These are phyloP conservation scores for Coemansia sp. DNA, from an alignment of 371 early-diverging fungal species.

Conservation along the genomic window DNA sequence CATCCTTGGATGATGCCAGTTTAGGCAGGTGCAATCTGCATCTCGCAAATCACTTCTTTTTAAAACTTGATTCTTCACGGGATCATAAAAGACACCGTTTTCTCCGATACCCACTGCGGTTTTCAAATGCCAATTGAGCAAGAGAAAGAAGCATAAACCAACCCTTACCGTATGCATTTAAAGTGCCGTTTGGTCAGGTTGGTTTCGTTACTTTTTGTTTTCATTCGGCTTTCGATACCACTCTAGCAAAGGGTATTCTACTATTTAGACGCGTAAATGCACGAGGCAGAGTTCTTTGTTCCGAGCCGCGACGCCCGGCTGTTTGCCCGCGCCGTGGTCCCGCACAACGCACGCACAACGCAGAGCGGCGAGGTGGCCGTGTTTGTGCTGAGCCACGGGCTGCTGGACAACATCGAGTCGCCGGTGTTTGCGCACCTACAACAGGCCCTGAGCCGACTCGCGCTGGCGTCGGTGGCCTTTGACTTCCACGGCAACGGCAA, in stretches of 20 bases:
- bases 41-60: too few species aligned
- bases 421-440: conserved; percentile 36
- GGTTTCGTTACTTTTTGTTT: too few species aligned
- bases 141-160: too few species aligned
- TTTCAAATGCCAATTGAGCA: too few species aligned
- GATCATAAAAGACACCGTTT: too few species aligned
- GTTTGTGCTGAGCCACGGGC: conserved; percentile 49
- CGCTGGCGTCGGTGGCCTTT: conserved; percentile 35
- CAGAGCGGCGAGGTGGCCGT: conserved; percentile 4
- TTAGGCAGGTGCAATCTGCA: too few species aligned
- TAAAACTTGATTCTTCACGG: too few species aligned
- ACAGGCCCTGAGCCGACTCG: not conserved
- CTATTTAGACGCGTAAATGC: not conserved
- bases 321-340: conserved; percentile 20
- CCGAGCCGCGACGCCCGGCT: conserved; percentile 1
- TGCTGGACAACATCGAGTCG: conserved; percentile 46
- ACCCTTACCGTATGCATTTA: too few species aligned
- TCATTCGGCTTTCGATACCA: too few species aligned
- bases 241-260: not conserved
- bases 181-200: too few species aligned
- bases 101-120: too few species aligned
- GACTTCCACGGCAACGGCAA: conserved; percentile 54
- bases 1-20: too few species aligned
- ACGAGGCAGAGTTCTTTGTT: conserved; percentile 8
- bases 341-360: not conserved